phyloP scores from a whole-genome alignment of 176 grass and related monocot species.

The Carex parvula region DNA sequence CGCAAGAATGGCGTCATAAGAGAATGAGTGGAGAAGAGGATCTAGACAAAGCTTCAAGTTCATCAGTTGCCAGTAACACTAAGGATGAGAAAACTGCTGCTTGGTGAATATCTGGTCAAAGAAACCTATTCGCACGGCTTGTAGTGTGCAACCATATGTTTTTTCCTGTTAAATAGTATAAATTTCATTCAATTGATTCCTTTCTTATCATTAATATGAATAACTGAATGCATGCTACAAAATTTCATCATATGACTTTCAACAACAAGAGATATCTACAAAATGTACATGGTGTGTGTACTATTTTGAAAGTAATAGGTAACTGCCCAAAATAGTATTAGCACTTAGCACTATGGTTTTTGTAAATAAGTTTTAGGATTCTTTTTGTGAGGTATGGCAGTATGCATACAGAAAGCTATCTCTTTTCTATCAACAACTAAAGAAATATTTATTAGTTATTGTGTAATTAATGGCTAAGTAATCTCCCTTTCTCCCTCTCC shows the following conservation, averaged over 20 bases:
- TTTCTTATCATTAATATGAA: neutral
- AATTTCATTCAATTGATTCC: neutral
- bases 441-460: neutral
- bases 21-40: constrained; percentile 34
- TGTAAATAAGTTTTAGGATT: neutral
- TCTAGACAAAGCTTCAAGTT: constrained; percentile 33
- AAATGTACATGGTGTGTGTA: neutral
- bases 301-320: neutral
- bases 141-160: constrained; percentile 22
- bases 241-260: neutral
- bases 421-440: neutral
- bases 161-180: neutral
- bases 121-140: constrained; percentile 44
- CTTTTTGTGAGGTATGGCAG: neutral
- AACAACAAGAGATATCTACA: neutral
- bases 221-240: neutral
- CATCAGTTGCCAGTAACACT: constrained; percentile 23
- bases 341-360: neutral
- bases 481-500: no score
- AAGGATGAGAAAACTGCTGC: constrained; percentile 38
- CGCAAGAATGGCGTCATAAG: constrained; percentile 69
- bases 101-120: constrained; percentile 94
- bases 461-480: no score
- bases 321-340: neutral
- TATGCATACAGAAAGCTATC: neutral